Evolutionary conservation across 2,329 filamentous ascomycete species (phyloP), one percentile per base, ranked within the genome.

Genomic region (Fusarium luffae): DNA sequence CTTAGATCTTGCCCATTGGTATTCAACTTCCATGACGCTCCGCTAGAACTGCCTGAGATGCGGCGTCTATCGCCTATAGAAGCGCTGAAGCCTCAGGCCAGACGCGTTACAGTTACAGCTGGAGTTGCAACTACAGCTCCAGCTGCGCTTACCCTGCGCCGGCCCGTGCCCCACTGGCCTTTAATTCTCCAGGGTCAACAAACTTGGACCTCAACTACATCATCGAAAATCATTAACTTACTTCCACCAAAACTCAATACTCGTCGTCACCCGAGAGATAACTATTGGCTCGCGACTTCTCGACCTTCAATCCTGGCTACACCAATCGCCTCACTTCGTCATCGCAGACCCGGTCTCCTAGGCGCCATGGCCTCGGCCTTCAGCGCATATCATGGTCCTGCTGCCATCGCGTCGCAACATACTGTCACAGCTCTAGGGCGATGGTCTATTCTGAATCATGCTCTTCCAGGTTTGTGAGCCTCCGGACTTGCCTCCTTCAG

Each of bases 381-480:
- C 70, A 78, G 76, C 77, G 74, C 75, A 71, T 77, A 78, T 73
- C 76, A 79, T 75, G 77, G 78, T 75, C 52, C 68, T 57, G 70
- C 78, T 59, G 72, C 76, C 70, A 72, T 72, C 46, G 66, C 66
- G 65, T 76, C 77, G 44, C 71, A 75, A 42, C 76, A 77, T 65
- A 97, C 93, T 3, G 80, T 92, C 63, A 97, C 93, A 18, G 88
- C 91, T 43, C 82, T 97, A 68, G 91, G 90, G 79, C 86, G 94
- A 72, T 98, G 94, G 94, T 97, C 93, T 42, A 89, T 94, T 72
- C 83, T 90, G 65, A 89, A 90, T 76, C 91, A 89, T 76, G 86
- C 90, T 65, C 84, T 96, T 34, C 93, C 93, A 74, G 81, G 89
- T 92, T 79, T 64, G 83, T 75, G 10, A n/a, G 5, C 4, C 21